A percentile compares a stretch with the other conserved stretches of the same genome.
phyloP scores from a whole-genome alignment of 2,329 filamentous ascomycete genomes.

The Fusarium neocosmosporiellum region DNA sequence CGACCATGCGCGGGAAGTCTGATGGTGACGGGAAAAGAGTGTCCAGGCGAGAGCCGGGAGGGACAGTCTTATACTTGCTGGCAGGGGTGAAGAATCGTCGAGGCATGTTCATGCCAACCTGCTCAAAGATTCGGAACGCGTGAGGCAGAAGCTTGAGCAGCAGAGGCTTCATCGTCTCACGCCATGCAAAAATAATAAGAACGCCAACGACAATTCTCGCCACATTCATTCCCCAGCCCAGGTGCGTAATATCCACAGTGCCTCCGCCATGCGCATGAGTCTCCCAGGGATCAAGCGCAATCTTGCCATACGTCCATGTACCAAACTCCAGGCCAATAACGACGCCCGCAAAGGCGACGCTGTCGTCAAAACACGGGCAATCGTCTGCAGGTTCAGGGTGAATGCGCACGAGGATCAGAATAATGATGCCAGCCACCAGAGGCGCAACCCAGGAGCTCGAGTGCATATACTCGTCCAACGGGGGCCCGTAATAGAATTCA shows the following conservation, averaged over 20 bases:
- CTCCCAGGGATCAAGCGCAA: conserved; percentile 57
- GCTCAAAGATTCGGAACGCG: conserved; percentile 86
- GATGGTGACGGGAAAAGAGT: conserved; percentile 92
- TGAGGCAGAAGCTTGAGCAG: conserved; percentile 84
- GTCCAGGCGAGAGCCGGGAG: conserved; percentile 73
- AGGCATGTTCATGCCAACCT: conserved; percentile 81
- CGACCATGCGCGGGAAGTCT: conserved; percentile 84
- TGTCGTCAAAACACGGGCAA: conserved; percentile 97
- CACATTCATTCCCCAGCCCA: conserved; percentile 74
- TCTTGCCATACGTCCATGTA: conserved; percentile 82
- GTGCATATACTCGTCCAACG: conserved; percentile 78
- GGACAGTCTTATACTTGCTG: conserved; percentile 89
- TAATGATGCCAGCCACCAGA: conserved; percentile 69
- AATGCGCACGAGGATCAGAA: conserved; percentile 83
- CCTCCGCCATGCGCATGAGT: conserved; percentile 59
- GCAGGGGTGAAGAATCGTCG: conserved; percentile 92
- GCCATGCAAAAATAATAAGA: conserved; percentile 86
- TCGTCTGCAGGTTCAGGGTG: conserved; percentile 97
- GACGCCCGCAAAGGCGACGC: conserved; percentile 91
- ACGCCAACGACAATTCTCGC: conserved; percentile 83
- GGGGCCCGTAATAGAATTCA: conserved; percentile 69
- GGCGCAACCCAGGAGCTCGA: conserved; percentile 73
- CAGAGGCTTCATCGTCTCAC: conserved; percentile 87
- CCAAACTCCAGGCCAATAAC: conserved; percentile 86
- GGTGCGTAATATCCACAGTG: conserved; percentile 71